Conservation (phyloP, 306 rosid species). For the Vigna mungo region DNA sequence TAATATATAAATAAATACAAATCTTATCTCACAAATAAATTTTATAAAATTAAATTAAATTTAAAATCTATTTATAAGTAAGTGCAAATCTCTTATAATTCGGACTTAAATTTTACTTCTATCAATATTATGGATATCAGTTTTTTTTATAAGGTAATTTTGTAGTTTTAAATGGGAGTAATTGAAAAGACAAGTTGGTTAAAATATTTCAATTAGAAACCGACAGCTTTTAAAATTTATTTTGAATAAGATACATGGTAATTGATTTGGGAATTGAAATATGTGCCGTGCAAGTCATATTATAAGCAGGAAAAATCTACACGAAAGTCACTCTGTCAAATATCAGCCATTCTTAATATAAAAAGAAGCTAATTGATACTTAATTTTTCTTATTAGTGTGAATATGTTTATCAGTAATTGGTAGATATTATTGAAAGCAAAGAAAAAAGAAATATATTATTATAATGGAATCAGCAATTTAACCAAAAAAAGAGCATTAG, state of each 20-base stretch:
- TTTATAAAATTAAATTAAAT: too few species aligned
- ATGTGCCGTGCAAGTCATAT: constrained; percentile 42
- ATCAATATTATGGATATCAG: too few species aligned
- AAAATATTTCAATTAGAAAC: constrained; percentile 22
- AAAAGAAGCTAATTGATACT: background rate
- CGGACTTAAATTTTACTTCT: too few species aligned
- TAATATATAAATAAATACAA: too few species aligned
- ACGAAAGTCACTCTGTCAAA: constrained; percentile 34
- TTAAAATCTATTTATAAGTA: too few species aligned
- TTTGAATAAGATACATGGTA: background rate
- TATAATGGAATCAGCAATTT: background rate
- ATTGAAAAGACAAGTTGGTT: background rate
- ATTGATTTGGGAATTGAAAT: background rate
- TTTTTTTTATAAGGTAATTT: too few species aligned
- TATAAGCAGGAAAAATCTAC: constrained; percentile 19
- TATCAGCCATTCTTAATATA: background rate
- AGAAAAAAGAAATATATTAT: too few species aligned
- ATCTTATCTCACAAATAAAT: too few species aligned
- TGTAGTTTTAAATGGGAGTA: background rate
- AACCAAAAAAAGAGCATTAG: background rate
- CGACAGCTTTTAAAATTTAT: background rate
- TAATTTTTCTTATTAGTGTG: too few species aligned
- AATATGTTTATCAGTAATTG: too few species aligned
- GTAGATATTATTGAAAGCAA: too few species aligned
- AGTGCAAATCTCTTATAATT: too few species aligned